Evolutionary conservation across 768 basidiomycete genomes (phyloP).

Genomic region (Tulasnella sp.): DNA sequence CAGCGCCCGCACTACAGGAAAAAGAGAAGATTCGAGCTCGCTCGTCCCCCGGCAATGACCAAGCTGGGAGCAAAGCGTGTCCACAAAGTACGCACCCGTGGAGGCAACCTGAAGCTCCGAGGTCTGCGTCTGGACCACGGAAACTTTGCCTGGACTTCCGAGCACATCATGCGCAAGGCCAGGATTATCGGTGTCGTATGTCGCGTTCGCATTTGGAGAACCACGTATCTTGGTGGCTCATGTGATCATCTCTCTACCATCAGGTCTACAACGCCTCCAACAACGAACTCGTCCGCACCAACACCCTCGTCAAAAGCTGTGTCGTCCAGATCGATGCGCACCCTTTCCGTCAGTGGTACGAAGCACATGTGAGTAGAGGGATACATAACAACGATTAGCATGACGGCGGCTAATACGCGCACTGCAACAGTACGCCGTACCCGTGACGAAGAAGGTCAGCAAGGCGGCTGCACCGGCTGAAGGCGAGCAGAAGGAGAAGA

Average conservation of each 20-base stretch:
- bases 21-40: conserved; percentile 99
- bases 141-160: conserved; percentile 98
- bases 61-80: conserved; percentile 93
- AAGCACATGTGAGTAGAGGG: conserved; percentile 72
- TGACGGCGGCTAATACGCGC: not conserved
- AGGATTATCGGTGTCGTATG: conserved; percentile 90
- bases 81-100: conserved; percentile 89
- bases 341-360: conserved; percentile 99
- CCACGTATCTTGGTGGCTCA: not conserved
- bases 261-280: conserved; percentile 98
- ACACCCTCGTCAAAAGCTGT: conserved; percentile 94
- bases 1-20: conserved; percentile 95
- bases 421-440: conserved; percentile 73
- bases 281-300: conserved; percentile 99
- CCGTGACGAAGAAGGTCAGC: conserved; percentile 77
- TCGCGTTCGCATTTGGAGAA: conserved; percentile 18
- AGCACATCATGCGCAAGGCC: conserved; percentile 89
- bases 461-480: conserved; percentile 42
- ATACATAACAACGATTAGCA: not conserved
- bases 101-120: conserved; percentile 90
- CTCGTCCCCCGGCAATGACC: conserved; percentile 95
- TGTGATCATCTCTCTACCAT: not conserved
- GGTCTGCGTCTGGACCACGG: conserved; percentile 93
- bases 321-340: conserved; percentile 98
- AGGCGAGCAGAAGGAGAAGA: conserved; percentile 47